Evolutionary conservation across 129 eudicot species (phyloP), one percentile per base, ranked within the genome.

Genomic region (Chrysanthemum makinoi): DNA sequence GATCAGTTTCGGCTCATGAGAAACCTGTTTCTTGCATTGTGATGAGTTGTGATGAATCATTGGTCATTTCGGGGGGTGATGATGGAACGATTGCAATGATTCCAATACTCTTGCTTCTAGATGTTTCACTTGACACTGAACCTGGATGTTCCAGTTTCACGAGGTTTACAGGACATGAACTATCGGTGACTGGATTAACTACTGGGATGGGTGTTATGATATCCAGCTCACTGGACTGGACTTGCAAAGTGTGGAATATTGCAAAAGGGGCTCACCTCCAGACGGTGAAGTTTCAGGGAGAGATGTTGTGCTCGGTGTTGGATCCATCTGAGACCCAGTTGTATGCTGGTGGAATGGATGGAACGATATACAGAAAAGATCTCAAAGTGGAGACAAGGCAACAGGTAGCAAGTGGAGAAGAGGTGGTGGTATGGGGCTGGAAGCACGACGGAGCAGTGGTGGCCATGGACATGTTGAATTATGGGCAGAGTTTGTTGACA

Each of bases 241-340:
- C 82, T 12, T 83, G 87, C 49, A 83, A 83, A 68, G 60, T 83
- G n/a, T 83, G 82, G 84, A 72, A 51, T 62, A 62, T 80, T 5
- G 55, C 9, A 70, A 72, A 5, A 1, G 57, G 77, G 7, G 48
- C 44, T 24, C 84, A 55, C 65, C 75, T 83, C 20, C 74, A 73
- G 14, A 75, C 84, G 59, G 68, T 83, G 63, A 50, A 9, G 14
- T 79, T 66, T 17, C 80, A 79, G 2, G 26, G 57, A 3, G 55
- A 72, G 19, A 62, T 80, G 13, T 62, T 28, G 81, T 74, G 79
- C 16, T n/a, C 65, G 70, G 80, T 52, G 63, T 24, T 83, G 60
- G 82, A 80, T 65, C 62, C 84, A 4, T 28, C 69, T 18, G 80
- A 76, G 74, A 72, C 81, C 5, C 77, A 76, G 47, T 49, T 83